Conservation (phyloP, 257 asterid genomes). For the Agastache rugosa region DNA sequence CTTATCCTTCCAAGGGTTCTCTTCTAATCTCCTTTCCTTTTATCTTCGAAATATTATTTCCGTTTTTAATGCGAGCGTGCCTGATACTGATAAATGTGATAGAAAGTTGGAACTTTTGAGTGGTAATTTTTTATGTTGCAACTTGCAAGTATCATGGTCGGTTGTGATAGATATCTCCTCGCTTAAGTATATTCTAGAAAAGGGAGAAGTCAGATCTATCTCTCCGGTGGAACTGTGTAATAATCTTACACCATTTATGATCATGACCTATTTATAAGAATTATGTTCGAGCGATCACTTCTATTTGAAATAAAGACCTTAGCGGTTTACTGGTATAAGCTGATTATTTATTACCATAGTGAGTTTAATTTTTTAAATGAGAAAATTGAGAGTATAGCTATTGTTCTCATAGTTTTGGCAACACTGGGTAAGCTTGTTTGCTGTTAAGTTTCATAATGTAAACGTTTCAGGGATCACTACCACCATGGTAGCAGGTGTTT, state of each 20-base stretch:
- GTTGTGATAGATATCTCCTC: neutral
- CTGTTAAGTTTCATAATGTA: constrained; percentile 17
- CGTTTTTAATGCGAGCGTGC: neutral
- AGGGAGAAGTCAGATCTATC: neutral
- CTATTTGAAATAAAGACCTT: neutral
- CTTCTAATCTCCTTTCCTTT: neutral
- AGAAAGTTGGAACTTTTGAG: neutral
- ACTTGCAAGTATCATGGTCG: neutral
- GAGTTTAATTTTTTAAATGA: neutral
- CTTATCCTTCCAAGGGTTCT: constrained; percentile 1
- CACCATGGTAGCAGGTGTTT: constrained; percentile 48
- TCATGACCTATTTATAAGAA: neutral
- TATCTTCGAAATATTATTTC: neutral
- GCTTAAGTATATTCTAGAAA: neutral
- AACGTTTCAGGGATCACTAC: constrained; percentile 52
- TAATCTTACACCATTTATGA: neutral
- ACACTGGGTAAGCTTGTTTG: neutral
- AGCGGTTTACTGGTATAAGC: neutral
- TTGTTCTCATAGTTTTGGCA: neutral
- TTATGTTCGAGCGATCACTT: neutral
- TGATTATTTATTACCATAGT: neutral
- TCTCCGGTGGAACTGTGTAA: neutral
- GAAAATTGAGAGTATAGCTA: neutral
- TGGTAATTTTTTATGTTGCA: neutral
- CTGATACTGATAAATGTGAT: constrained; percentile 6